phyloP scores from a whole-genome alignment of 1,284 basidiomycete species.

The Meripilus lineatus region DNA sequence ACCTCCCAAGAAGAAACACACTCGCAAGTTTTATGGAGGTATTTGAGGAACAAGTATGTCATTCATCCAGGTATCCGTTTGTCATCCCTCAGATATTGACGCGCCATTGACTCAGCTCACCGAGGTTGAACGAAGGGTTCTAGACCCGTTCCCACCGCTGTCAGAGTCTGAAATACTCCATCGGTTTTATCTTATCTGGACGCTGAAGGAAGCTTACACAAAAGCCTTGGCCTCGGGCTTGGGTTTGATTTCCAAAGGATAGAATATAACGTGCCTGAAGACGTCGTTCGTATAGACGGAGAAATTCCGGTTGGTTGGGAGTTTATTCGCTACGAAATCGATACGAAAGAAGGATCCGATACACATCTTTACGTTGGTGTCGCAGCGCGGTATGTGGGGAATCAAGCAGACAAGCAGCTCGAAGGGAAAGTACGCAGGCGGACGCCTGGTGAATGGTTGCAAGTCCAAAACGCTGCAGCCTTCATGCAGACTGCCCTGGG shows the following conservation, averaged over 20 bases:
- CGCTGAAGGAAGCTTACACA: slow-evolving; percentile 82
- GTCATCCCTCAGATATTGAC: neutral
- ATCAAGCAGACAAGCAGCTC: slow-evolving; percentile 1
- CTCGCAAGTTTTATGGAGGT: slow-evolving; percentile 57
- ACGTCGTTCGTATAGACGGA: slow-evolving; percentile 54
- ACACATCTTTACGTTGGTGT: slow-evolving; percentile 56
- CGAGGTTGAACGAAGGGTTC: slow-evolving; percentile 38
- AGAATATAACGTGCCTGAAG: slow-evolving; percentile 54
- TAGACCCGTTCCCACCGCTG: slow-evolving; percentile 31
- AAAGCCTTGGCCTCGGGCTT: slow-evolving; percentile 79
- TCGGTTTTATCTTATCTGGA: slow-evolving; percentile 77
- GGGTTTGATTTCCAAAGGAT: slow-evolving; percentile 75
- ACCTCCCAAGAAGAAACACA: slow-evolving; percentile 51
- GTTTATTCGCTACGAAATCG: slow-evolving; percentile 55
- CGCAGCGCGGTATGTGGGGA: slow-evolving; percentile 44
- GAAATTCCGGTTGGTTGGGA: slow-evolving; percentile 55
- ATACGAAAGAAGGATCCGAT: slow-evolving; percentile 20
- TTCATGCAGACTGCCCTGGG: slow-evolving; percentile 34
- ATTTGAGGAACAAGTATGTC: slow-evolving; percentile 59
- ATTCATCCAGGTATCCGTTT: too few species aligned
- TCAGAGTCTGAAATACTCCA: slow-evolving; percentile 42
- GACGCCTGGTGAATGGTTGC: slow-evolving; percentile 18
- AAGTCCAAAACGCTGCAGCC: slow-evolving; percentile 17
- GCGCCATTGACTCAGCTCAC: slow-evolving; percentile 44
- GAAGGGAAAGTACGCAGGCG: slow-evolving; percentile 13